Percentiles rank a stretch among this genome's conserved stretches.
These are phyloP conservation scores for Yamadazyma siamensis DNA, from an alignment of 1,139 yeast genomes.

Conservation along the genomic window DNA sequence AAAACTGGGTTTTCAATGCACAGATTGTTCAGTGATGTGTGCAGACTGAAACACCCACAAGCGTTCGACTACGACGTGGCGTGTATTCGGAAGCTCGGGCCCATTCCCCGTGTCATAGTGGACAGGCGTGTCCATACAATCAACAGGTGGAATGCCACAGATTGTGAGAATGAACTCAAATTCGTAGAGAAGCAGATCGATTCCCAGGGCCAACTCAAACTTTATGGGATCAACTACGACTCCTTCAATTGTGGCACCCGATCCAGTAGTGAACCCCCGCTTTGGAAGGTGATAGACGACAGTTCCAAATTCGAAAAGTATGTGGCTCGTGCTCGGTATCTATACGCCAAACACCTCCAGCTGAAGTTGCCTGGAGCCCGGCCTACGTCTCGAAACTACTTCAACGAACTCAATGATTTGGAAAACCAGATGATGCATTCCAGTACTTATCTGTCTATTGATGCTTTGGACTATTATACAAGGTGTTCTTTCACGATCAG, in stretches of 20 bases:
- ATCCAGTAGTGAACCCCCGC: too few species aligned
- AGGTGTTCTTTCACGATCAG: background rate
- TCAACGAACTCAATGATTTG: conserved; percentile 2
- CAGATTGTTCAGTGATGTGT: conserved; percentile 42
- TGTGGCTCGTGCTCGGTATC: conserved; percentile 9
- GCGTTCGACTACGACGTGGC: conserved; percentile 29
- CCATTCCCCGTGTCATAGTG: conserved; percentile 12
- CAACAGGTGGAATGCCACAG: conserved; percentile 33
- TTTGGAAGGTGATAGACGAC: background rate
- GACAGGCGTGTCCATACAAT: conserved; percentile 22
- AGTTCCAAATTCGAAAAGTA: conserved; percentile 2
- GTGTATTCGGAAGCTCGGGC: conserved; percentile 20
- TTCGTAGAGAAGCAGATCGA: conserved; percentile 11
- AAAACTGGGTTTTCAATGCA: conserved; percentile 39
- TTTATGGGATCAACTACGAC: conserved; percentile 1
- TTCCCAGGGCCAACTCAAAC: background rate
- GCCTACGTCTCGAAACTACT: conserved; percentile 3
- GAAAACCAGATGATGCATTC: conserved; percentile 1
- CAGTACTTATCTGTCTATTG: conserved; percentile 5
- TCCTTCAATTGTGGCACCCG: too few species aligned
- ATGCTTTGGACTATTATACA: conserved; percentile 4
- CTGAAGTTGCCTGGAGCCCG: conserved; percentile 7
- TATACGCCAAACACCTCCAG: conserved; percentile 8
- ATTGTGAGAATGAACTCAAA: conserved; percentile 28
- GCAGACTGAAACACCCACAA: conserved; percentile 14